phyloP scores from a whole-genome alignment of 2,329 filamentous ascomycete genomes.

The Aspergillaceae sp. region DNA sequence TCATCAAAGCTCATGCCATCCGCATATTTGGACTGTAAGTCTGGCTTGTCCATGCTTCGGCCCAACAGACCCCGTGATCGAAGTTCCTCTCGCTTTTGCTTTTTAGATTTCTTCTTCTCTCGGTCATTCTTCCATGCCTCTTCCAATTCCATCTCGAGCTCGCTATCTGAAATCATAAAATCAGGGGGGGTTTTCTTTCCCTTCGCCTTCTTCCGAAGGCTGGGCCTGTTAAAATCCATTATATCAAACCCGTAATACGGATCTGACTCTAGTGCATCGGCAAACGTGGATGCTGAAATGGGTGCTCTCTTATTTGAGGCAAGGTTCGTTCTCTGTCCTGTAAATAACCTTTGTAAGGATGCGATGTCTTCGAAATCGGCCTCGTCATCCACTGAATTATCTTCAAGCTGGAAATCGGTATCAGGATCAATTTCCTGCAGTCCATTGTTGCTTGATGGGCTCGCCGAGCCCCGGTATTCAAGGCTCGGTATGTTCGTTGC shows the following conservation, averaged over 20 bases:
- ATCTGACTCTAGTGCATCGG: slow-evolving; percentile 50
- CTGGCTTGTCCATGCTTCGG: slow-evolving; percentile 44
- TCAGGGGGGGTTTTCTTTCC: slow-evolving; percentile 48
- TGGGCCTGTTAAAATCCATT: slow-evolving; percentile 71
- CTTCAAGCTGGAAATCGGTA: not conserved
- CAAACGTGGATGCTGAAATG: slow-evolving; percentile 48
- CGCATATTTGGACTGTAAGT: slow-evolving; percentile 62
- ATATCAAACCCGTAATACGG: slow-evolving; percentile 67
- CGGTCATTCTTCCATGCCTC: slow-evolving; percentile 59
- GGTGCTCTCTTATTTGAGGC: slow-evolving; percentile 5
- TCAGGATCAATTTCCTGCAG: not conserved
- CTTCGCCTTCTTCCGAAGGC: slow-evolving; percentile 57
- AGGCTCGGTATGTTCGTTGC: not conserved
- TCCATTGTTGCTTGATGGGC: not conserved
- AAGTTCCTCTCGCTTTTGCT: slow-evolving; percentile 60
- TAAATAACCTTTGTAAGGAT: not conserved
- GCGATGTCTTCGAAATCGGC: not conserved
- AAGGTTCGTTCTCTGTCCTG: not conserved
- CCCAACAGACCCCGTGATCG: slow-evolving; percentile 59
- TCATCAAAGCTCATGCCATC: slow-evolving; percentile 63
- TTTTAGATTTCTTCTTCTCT: slow-evolving; percentile 61
- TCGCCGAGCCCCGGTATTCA: not conserved
- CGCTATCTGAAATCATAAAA: slow-evolving; percentile 56
- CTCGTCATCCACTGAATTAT: not conserved
- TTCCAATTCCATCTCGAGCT: slow-evolving; percentile 54